Evolutionary conservation across 129 eudicot species (phyloP).

Genomic region (Gnaphalium uliginosum): DNA sequence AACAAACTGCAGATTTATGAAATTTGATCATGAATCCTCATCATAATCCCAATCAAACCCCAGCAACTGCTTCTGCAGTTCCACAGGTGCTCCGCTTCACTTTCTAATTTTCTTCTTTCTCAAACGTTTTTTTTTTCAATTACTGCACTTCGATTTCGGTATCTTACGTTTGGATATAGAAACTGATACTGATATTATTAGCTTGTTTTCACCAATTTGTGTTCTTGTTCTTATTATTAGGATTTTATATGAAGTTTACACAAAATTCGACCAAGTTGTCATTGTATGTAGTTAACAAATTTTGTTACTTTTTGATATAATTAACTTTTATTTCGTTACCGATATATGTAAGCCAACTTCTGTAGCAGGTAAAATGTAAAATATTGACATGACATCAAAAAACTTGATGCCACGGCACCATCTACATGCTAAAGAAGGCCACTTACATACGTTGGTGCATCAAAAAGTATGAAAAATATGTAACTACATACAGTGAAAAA

Average conservation of each 20-base stretch:
- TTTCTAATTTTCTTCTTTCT: neutral
- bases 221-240: neutral
- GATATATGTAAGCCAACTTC: neutral
- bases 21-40: conserved; percentile 21
- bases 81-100: conserved; percentile 10
- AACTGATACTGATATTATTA: neutral
- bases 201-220: neutral
- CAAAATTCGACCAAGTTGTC: neutral
- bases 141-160: neutral
- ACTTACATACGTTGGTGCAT: neutral
- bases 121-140: neutral
- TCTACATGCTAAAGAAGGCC: neutral
- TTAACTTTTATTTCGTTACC: neutral
- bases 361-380: neutral
- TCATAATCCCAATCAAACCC: conserved; percentile 20
- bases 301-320: neutral
- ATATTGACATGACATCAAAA: neutral
- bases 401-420: no score
- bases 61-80: conserved; percentile 10
- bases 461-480: neutral
- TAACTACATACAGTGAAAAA: neutral
- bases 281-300: no score
- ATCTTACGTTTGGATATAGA: neutral
- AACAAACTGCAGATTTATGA: neutral
- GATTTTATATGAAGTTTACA: neutral